Base-by-base conservation (phyloP, 2,329 filamentous ascomycete species). In the Cadophora malorum region DNA sequence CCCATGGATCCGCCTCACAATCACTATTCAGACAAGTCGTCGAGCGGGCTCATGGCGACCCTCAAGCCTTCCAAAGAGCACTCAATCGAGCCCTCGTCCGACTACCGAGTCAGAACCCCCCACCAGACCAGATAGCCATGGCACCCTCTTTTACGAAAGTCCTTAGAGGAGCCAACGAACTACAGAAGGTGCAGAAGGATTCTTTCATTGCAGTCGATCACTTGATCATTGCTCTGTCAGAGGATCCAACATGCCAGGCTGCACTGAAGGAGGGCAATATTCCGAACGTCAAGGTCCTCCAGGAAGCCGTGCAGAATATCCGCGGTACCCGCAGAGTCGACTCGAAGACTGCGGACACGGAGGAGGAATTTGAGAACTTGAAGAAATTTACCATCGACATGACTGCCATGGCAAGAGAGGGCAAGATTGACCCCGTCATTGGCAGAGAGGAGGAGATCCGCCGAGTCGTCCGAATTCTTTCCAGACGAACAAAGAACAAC, bases 301-400 rank as follows among this genome's bases (percentile, higher is more conserved):
- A 97, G 78, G 90, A 92, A 72, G 95, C 96, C n/a, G 88, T 99
- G 50, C 88, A 93, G 76, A 89, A 93, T 68, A 97, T 99, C 74
- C 91, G 96, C 71, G 96, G 96, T 69, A 98, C 94, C 52, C 93
- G 90, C 82, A 87, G 95, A 71, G 94, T 99, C 52, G 96, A 99
- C 81, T 97, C 93, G 69, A 97, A 97, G 83, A 97, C 93, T 4
- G 96, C 96, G 65, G 96, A 99, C 80, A 90, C 91, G 0, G 96
- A 98, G 80, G 86, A 91, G 76, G 95, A 97, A 76, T 92, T 94
- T 76, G 96, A 99, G 81, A 97, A 97, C 78, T 84, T 99, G 69
- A 93, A 94, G 83, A 99, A 98, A 77, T 99, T 97, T 81, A 98
- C 96, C 66, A 96, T 98, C 76, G 96, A 99, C 81, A 97, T 99